A percentile compares a stretch with the other conserved stretches of the same genome.
Conservation (phyloP, 306 rosid species). For the Lathyrus sativus region DNA sequence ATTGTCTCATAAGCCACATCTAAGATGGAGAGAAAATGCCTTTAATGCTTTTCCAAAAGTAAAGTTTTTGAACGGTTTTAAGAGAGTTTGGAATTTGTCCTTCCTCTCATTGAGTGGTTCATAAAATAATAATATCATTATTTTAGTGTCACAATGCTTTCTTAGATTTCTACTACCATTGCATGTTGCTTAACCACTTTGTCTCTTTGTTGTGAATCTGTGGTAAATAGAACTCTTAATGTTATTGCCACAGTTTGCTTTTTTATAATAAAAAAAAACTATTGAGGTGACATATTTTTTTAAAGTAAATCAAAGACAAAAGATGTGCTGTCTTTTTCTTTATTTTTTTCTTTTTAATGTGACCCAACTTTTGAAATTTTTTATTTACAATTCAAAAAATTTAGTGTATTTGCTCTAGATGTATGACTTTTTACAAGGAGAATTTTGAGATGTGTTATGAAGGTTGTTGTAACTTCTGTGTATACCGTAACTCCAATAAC, state of each 20-base stretch:
- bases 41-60: slow-evolving; percentile 53
- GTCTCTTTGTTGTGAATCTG: slow-evolving; percentile 8
- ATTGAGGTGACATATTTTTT: slow-evolving; percentile 3
- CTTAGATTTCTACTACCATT: slow-evolving; percentile 34
- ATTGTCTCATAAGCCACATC: slow-evolving; percentile 40
- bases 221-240: neutral
- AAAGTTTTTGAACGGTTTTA: slow-evolving; percentile 37
- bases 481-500: no score
- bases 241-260: slow-evolving; percentile 1
- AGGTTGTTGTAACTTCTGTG: no score
- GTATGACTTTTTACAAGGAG: neutral
- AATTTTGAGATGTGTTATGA: neutral
- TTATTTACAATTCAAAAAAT: neutral
- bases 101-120: slow-evolving; percentile 37
- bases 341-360: slow-evolving; percentile 14
- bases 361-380: slow-evolving; percentile 15
- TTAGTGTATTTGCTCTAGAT: neutral
- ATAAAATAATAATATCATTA: slow-evolving; percentile 4
- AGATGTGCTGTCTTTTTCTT: slow-evolving; percentile 18
- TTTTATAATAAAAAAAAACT: neutral
- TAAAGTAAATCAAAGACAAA: slow-evolving; percentile 29
- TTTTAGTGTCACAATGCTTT: slow-evolving; percentile 30
- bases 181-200: slow-evolving; percentile 30
- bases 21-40: slow-evolving; percentile 40
- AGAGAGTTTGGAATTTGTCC: slow-evolving; percentile 36